Base-by-base conservation (phyloP, 306 rosid species). In the Urtica urens region DNA sequence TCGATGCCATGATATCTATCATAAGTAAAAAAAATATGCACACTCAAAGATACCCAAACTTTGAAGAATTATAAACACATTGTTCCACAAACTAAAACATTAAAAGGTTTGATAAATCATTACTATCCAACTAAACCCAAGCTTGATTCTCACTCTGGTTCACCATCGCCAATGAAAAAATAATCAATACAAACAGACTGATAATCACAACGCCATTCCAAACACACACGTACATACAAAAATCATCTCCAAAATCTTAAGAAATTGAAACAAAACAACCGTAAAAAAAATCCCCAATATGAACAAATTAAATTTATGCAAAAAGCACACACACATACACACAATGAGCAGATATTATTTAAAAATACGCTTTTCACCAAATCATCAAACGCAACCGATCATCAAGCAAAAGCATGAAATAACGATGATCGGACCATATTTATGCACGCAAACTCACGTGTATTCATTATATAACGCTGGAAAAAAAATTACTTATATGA, bases 321-420 rank as follows among this genome's bases (percentile, higher is more conserved):
- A 49, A 49, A 35, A 13, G n/a, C 11, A 4, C 4, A 35, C 10
- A 10, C 19, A n/a, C 28, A 46, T 2, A 7, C 26, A n/a, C 21
- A 47, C 4, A 26, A 47, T 7, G 13, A n/a, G 8, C 39, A 49
- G 23, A 35, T 35, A 45, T n/a, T 24, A 9, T 39, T 6, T 7
- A 47, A 25, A 13, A 8, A 51, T 35, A 49, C 45, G 25, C 12
- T 11, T 45, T 72, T 66, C 41, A 35, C 39, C 39, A 50, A 48
- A 67, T 37, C 50, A 65, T 58, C 76, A 63, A 51, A 66, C 61
- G 33, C 45, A 40, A 63, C 44, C 41, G 11, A 37, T 21, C 35
- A 49, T 49, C 40, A 62, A 78, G 51, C 60, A 69, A 23, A 25
- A 34, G 4, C 1, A 11, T 14, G 38, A 54, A 49, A 51, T 15